A percentile compares a stretch with the other conserved stretches of the same genome.
Conservation (phyloP, 2,329 filamentous ascomycete species). For the Ophiostoma pallidulum region DNA sequence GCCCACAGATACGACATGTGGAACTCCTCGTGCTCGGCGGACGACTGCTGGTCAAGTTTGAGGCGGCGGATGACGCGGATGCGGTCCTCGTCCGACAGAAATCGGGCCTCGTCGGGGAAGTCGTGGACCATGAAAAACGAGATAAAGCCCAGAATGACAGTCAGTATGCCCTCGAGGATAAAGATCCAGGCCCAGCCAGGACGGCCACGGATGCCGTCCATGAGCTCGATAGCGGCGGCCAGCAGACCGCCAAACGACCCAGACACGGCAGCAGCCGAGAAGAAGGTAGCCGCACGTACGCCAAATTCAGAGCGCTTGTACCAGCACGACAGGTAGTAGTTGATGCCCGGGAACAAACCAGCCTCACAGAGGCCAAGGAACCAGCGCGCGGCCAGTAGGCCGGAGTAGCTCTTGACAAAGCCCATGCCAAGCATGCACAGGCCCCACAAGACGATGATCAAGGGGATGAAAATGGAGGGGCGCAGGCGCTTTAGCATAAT, state of each 20-base stretch:
- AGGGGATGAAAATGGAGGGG: conserved; percentile 70
- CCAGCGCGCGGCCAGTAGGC: conserved; percentile 57
- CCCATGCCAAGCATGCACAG: conserved; percentile 61
- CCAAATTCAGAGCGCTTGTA: conserved; percentile 70
- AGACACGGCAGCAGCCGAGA: conserved; percentile 66
- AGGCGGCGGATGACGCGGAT: conserved; percentile 59
- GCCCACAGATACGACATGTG: conserved; percentile 60
- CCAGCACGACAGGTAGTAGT: conserved; percentile 67
- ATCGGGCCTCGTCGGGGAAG: conserved; percentile 64
- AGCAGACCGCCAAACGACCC: conserved; percentile 65
- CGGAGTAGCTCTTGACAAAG: conserved; percentile 52
- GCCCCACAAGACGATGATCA: conserved; percentile 68
- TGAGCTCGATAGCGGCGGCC: conserved; percentile 57
- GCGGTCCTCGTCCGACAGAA: conserved; percentile 58
- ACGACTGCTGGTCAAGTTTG: conserved; percentile 57
- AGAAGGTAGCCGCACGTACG: conserved; percentile 64
- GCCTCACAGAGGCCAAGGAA: conserved; percentile 68
- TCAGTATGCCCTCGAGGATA: conserved; percentile 58
- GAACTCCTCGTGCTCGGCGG: conserved; percentile 60
- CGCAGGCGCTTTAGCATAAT: conserved; percentile 66
- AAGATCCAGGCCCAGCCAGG: conserved; percentile 54
- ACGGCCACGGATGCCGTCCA: conserved; percentile 48
- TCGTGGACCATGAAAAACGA: conserved; percentile 70
- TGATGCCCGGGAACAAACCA: conserved; percentile 62
- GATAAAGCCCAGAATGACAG: conserved; percentile 52